A percentile compares a stretch with the other conserved stretches of the same genome.
Evolutionary conservation across 768 basidiomycete genomes (phyloP).

Genomic region (Lactarius tabidus): DNA sequence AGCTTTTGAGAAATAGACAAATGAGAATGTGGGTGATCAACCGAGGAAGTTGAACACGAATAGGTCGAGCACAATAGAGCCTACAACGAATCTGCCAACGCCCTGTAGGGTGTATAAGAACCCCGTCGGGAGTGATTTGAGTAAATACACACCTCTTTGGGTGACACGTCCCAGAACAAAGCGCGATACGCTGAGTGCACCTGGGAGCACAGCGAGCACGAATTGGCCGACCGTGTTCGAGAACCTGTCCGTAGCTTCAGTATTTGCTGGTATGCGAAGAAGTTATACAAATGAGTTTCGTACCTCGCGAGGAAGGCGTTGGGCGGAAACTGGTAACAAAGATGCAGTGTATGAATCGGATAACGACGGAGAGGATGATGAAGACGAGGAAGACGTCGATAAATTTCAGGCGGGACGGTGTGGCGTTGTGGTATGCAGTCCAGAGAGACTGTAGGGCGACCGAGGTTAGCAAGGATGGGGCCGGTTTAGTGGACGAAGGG

Average conservation of each 20-base stretch:
- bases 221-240: constrained; percentile 94
- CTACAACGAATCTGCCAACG: constrained; percentile 92
- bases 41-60: constrained; percentile 99
- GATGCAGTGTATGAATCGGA: constrained; percentile 90
- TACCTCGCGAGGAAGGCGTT: constrained; percentile 97
- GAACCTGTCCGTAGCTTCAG: constrained; percentile 52
- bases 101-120: constrained; percentile 45
- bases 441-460: constrained; percentile 54
- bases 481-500: constrained; percentile 19
- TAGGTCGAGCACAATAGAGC: constrained; percentile 93
- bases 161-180: constrained; percentile 88
- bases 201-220: constrained; percentile 88
- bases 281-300: constrained; percentile 29
- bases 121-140: not conserved
- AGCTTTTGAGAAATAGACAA: too few relatives aligned
- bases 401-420: constrained; percentile 83
- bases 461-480: constrained; percentile 12
- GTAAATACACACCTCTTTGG: constrained; percentile 69
- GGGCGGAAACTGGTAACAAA: constrained; percentile 92
- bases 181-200: constrained; percentile 80
- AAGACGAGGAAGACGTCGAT: constrained; percentile 92
- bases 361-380: constrained; percentile 84
- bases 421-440: constrained; percentile 73
- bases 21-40: constrained; percentile 34
- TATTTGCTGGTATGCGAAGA: not conserved